These are phyloP conservation scores for Rhododendron vialii DNA, from an alignment of 148 eudicot species.

Conservation along the genomic window DNA sequence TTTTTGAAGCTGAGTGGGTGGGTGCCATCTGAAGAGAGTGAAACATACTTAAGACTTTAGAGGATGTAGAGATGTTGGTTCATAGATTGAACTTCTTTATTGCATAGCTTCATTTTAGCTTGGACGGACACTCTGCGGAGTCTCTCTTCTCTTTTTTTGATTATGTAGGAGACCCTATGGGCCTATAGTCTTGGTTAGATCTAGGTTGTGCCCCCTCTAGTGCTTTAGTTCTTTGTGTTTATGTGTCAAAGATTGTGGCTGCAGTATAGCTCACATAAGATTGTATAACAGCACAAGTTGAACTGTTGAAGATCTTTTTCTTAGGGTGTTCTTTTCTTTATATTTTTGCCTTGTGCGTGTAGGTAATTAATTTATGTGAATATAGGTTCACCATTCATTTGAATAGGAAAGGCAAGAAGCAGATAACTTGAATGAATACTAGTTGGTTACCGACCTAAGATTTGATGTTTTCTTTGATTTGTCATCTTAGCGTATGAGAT, in stretches of 20 bases:
- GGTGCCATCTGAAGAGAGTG: not conserved
- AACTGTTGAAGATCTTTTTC: not conserved
- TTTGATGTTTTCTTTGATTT: not conserved
- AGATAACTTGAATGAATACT: not conserved
- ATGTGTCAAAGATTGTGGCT: not conserved
- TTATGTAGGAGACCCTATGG: not conserved
- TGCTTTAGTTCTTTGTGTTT: not conserved
- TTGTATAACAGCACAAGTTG: not conserved
- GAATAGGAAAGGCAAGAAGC: not conserved
- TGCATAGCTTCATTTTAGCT: not conserved
- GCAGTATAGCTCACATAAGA: not conserved
- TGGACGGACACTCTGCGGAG: not conserved
- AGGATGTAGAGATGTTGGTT: not conserved
- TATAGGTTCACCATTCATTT: not conserved
- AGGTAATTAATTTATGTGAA: not conserved
- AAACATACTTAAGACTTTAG: not conserved
- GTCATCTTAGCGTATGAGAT: not conserved
- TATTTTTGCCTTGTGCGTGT: not conserved
- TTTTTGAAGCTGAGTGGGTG: not conserved
- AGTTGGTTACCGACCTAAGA: not conserved
- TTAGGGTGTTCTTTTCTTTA: not conserved
- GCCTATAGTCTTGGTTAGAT: not conserved
- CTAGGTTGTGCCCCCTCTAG: not conserved
- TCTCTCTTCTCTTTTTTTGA: not conserved
- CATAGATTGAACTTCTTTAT: not conserved